phyloP scores from a whole-genome alignment of 768 basidiomycete genomes.

The Boletus reticuloceps region DNA sequence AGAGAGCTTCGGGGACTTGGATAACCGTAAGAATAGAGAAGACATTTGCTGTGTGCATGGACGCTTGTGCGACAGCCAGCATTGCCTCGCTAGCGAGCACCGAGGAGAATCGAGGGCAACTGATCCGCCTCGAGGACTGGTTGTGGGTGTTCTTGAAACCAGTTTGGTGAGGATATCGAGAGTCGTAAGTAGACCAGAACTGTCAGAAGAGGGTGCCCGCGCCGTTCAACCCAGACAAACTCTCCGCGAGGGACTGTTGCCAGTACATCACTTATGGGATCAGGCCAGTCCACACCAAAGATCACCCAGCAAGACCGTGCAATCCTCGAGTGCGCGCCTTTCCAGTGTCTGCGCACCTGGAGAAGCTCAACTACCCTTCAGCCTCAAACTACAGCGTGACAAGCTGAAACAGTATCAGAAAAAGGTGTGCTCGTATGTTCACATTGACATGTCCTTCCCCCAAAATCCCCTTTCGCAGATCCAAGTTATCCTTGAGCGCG shows the following conservation, averaged over 20 bases:
- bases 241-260: background rate
- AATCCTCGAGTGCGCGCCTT: constrained; percentile 80
- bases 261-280: constrained; percentile 50
- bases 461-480: constrained; percentile 49
- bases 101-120: constrained; percentile 2
- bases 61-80: constrained; percentile 23
- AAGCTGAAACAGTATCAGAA: constrained; percentile 95
- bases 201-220: background rate
- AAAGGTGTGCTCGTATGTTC: constrained; percentile 50
- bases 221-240: background rate
- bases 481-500: constrained; percentile 80
- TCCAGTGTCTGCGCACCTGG: constrained; percentile 13
- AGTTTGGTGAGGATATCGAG: constrained; percentile 18
- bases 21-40: constrained; percentile 22
- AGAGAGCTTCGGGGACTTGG: constrained; percentile 15
- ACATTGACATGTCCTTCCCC: background rate
- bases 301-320: constrained; percentile 93
- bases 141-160: constrained; percentile 1
- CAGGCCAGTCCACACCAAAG: constrained; percentile 74
- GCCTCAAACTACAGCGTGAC: constrained; percentile 94
- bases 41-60: constrained; percentile 29
- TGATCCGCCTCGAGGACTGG: constrained; percentile 13
- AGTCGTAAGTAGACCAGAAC: background rate
- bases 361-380: constrained; percentile 35
- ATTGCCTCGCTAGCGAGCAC: constrained; percentile 25